Conservation (phyloP, 2,329 filamentous ascomycete species). For the Diplodia mutila region DNA sequence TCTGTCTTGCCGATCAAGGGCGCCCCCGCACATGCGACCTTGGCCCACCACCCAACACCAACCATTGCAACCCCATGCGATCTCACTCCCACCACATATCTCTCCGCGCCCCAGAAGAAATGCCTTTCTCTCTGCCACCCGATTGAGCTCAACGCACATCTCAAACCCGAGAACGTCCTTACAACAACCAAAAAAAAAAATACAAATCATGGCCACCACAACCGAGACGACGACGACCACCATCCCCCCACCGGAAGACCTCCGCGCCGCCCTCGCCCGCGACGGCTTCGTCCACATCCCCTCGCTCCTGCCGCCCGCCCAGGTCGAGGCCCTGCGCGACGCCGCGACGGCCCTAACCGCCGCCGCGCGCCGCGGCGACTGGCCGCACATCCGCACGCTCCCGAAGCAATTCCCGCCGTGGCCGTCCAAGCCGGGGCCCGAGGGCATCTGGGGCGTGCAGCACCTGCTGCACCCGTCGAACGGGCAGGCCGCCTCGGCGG, state of each 20-base stretch:
- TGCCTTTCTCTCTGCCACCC: background rate
- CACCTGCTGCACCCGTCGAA: conserved; percentile 78
- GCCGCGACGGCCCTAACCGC: conserved; percentile 62
- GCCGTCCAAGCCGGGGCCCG: conserved; percentile 58
- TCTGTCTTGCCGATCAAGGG: background rate
- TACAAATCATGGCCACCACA: background rate
- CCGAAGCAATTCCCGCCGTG: conserved; percentile 92
- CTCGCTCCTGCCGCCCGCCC: conserved; percentile 60
- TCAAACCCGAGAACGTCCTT: background rate
- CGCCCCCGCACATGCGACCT: conserved; percentile 17
- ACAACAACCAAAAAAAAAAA: background rate
- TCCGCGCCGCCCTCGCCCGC: conserved; percentile 62
- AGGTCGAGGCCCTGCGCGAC: conserved; percentile 63
- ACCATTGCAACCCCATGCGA: conserved; percentile 1
- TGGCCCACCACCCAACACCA: conserved; percentile 7
- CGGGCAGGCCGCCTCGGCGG: conserved; percentile 57
- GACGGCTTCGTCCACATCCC: conserved; percentile 79
- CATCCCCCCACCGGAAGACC: conserved; percentile 37
- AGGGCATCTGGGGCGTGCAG: conserved; percentile 88
- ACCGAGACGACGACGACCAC: conserved; percentile 21
- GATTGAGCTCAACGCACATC: background rate
- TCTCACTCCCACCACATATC: background rate
- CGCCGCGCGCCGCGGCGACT: conserved; percentile 69
- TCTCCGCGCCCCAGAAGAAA: background rate
- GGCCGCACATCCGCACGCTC: conserved; percentile 81